Evolutionary conservation across 768 basidiomycete genomes (phyloP), one percentile per base, ranked within the genome.

Genomic region (Russula sp.): DNA sequence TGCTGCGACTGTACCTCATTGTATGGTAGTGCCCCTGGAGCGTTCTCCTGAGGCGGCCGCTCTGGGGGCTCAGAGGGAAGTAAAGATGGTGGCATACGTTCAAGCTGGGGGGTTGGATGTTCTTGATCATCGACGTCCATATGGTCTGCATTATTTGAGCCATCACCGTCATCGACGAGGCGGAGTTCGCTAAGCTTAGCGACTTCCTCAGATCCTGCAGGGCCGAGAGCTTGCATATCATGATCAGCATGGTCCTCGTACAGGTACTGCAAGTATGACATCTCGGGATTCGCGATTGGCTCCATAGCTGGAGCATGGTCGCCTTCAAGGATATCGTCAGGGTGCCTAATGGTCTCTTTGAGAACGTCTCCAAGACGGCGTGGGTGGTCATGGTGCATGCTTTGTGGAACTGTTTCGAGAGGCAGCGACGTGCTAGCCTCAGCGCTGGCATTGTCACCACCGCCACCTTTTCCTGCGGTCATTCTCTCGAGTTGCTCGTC

Each of bases 141-240:
- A 10, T 80, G 75, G 16, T 68, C 65, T 2, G 73, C 65, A 9
- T 75, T 71, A 29, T 50, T 46, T 9, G 22, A 48, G 43, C 71
- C 65, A 55, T 73, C 71, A 16, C 82, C 78, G 3, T 83, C 84
- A 63, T 91, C 90, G 32, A 84, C 73, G 64, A 97, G 77, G 48
- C 83, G 87, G 39, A 98, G 83, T 54, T 96, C 87, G 65, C 87
- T 81, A 49, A 97, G 76, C 69, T 87, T 90, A 18, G 89, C 87
- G 11, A 83, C 82, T 70, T 94, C 84, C 66, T 96, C 93, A 46
- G 91, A 86, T 10, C 81, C 85, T 3, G 95, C 87, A 1, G 92
- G 85, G 7, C 93, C 96, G 22, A 98, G 81, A 1, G 94, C 93
- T 73, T 96, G 93, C 83, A 89, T 89, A 38, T 87, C 82, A 58